These are phyloP conservation scores for Suillus tomentosus DNA, from an alignment of 768 basidiomycete species.

Conservation along the genomic window DNA sequence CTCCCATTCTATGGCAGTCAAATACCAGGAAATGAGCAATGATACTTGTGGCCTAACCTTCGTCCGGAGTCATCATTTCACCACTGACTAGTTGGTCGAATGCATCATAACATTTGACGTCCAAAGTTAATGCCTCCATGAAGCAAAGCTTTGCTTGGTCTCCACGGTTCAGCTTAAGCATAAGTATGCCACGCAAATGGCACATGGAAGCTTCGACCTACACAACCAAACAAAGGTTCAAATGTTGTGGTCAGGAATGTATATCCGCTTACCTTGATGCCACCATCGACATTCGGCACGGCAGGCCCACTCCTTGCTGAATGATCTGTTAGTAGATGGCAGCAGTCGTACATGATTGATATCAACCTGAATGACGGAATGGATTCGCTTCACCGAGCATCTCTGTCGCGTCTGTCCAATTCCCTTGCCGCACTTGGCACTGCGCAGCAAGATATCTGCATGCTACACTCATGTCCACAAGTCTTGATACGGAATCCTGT, in stretches of 20 bases:
- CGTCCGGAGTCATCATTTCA: conserved; percentile 95
- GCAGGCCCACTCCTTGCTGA: conserved; percentile 65
- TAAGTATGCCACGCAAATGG: conserved; percentile 87
- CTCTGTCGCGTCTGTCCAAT: conserved; percentile 89
- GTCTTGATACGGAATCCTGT: conserved; percentile 66
- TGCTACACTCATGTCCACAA: conserved; percentile 93
- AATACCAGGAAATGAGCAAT: background rate
- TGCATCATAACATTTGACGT: conserved; percentile 96
- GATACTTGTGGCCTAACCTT: conserved; percentile 61
- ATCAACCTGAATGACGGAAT: conserved; percentile 68
- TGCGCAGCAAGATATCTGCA: conserved; percentile 97
- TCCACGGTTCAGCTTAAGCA: conserved; percentile 90
- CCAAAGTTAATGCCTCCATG: conserved; percentile 91
- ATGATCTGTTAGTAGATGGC: background rate
- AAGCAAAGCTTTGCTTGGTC: conserved; percentile 93
- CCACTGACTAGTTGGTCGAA: conserved; percentile 89
- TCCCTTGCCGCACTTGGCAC: conserved; percentile 88
- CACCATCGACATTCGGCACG: conserved; percentile 85
- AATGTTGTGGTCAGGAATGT: conserved; percentile 8
- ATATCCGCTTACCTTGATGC: conserved; percentile 74
- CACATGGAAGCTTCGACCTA: conserved; percentile 98
- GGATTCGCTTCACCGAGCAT: conserved; percentile 94
- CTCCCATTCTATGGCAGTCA: conserved; percentile 80
- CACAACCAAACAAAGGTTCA: conserved; percentile 7
- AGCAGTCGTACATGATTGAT: background rate